These are phyloP conservation scores for Pseudocercospora pini-densiflorae DNA, from an alignment of 2,329 filamentous ascomycete species.

Conservation along the genomic window DNA sequence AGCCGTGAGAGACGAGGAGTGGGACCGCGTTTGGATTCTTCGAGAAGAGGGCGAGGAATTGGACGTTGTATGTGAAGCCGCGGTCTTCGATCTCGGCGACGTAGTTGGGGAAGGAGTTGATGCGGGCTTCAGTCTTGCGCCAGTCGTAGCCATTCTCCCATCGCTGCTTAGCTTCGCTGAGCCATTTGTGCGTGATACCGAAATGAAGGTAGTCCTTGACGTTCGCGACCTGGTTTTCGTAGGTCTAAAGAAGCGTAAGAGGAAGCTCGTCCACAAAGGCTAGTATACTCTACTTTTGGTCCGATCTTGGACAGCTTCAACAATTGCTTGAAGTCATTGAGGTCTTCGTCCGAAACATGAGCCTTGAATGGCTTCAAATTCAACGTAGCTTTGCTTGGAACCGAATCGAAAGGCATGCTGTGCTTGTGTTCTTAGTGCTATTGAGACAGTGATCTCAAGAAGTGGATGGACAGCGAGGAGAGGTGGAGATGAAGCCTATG, in stretches of 20 bases:
- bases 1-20: constrained; percentile 57
- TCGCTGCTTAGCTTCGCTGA: constrained; percentile 42
- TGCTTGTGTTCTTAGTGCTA: neutral
- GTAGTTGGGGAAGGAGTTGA: constrained; percentile 59
- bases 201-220: constrained; percentile 40
- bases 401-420: constrained; percentile 29
- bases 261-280: neutral
- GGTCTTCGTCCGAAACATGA: constrained; percentile 43
- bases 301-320: constrained; percentile 51
- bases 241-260: constrained; percentile 41
- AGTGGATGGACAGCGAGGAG: neutral
- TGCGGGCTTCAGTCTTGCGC: constrained; percentile 47
- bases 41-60: constrained; percentile 59
- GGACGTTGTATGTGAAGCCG: constrained; percentile 47
- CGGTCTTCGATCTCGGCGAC: constrained; percentile 48
- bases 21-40: constrained; percentile 53
- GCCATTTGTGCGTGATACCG: constrained; percentile 55
- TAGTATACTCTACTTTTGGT: constrained; percentile 29
- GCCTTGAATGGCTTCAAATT: constrained; percentile 45
- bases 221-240: constrained; percentile 52
- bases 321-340: constrained; percentile 50
- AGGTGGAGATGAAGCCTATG: neutral
- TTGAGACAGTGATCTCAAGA: neutral
- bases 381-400: constrained; percentile 43
- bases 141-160: constrained; percentile 56